Conservation (phyloP, 140 eudicot genomes). For the Cichorium intybus region DNA sequence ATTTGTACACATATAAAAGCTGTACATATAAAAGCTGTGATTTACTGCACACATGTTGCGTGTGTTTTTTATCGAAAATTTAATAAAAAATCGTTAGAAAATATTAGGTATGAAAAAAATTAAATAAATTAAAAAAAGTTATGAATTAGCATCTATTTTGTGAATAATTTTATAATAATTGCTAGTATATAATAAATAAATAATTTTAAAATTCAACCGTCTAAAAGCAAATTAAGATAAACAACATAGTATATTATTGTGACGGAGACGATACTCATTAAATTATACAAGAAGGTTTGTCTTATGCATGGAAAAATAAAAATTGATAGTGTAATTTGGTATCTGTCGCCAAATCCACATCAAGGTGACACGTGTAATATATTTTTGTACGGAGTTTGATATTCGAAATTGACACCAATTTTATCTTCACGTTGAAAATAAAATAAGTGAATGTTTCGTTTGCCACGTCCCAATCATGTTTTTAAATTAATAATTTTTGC, state of each 20-base stretch:
- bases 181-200: not conserved
- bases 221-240: not conserved
- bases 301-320: slow-evolving; percentile 13
- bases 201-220: not conserved
- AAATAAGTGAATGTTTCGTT: not conserved
- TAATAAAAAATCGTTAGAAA: too few species aligned
- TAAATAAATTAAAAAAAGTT: too few species aligned
- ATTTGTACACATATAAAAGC: too few species aligned
- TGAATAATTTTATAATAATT: not conserved
- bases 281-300: slow-evolving; percentile 11
- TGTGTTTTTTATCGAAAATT: too few species aligned
- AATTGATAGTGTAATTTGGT: slow-evolving; percentile 18
- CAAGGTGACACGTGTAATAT: slow-evolving; percentile 16
- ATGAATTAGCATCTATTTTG: not conserved
- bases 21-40: too few species aligned
- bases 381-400: slow-evolving; percentile 16
- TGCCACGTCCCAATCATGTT: not conserved
- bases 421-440: slow-evolving; percentile 3
- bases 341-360: slow-evolving; percentile 24
- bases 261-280: not conserved
- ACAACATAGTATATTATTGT: not conserved
- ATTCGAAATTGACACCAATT: slow-evolving; percentile 15
- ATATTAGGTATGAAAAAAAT: too few species aligned
- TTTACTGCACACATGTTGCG: too few species aligned
- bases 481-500: not conserved